phyloP scores from a whole-genome alignment of 2,329 filamentous ascomycete species.

The Hypoxylon sp. region DNA sequence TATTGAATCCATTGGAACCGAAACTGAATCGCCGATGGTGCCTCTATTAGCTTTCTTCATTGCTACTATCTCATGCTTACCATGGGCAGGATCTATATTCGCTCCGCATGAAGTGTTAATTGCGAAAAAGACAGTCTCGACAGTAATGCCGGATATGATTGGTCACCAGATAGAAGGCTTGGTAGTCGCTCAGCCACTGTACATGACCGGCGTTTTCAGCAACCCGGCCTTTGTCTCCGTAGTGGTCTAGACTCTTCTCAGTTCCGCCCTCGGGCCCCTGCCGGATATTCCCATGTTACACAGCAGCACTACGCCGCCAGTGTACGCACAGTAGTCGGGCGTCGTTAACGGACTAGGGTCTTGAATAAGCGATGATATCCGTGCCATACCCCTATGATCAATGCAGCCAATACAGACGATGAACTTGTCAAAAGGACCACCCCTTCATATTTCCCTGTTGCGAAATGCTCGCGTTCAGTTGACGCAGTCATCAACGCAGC shows the following conservation, averaged over 20 bases:
- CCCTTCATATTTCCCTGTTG: slow-evolving; percentile 15
- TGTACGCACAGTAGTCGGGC: not conserved
- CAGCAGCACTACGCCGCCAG: not conserved
- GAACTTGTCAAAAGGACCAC: slow-evolving; percentile 17
- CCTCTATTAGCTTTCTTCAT: not conserved
- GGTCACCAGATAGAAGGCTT: not conserved
- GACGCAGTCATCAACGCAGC: slow-evolving; percentile 10
- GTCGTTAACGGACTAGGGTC: slow-evolving; percentile 6
- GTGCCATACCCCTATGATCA: slow-evolving; percentile 18
- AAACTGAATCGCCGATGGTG: slow-evolving; percentile 4
- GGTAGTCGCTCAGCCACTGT: slow-evolving; percentile 1
- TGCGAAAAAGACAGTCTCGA: not conserved
- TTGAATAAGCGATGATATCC: slow-evolving; percentile 11
- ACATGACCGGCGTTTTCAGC: slow-evolving; percentile 15
- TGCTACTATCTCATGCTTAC: not conserved
- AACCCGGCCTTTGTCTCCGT: not conserved
- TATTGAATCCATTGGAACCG: slow-evolving; percentile 9
- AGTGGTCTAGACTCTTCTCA: slow-evolving; percentile 13
- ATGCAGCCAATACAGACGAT: slow-evolving; percentile 13
- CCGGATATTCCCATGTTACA: slow-evolving; percentile 3
- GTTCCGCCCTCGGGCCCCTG: not conserved
- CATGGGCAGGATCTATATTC: not conserved
- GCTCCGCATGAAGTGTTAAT: not conserved
- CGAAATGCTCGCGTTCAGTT: slow-evolving; percentile 1
- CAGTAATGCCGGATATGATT: not conserved